Evolutionary conservation across 1,284 basidiomycete species (phyloP).

Genomic region (Salmacisia buchloeana): DNA sequence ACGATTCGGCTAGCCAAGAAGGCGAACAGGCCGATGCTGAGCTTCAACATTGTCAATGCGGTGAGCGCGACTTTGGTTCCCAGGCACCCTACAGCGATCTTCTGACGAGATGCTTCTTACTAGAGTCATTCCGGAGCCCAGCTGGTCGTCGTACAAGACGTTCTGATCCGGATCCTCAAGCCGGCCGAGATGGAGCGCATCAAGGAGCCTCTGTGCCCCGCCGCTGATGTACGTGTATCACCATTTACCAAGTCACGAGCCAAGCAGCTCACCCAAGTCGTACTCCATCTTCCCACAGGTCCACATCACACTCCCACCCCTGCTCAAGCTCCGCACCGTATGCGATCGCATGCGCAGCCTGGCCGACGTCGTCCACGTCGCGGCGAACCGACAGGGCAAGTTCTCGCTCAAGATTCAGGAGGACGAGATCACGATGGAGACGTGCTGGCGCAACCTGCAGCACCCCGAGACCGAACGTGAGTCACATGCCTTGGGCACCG

Average conservation of each 20-base stretch:
- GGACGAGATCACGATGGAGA: conserved; percentile 32
- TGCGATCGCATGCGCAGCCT: conserved; percentile 45
- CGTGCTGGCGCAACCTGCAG: conserved; percentile 43
- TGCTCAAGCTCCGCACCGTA: conserved; percentile 41
- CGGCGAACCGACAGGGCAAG: conserved; percentile 37
- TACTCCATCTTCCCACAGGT: conserved; percentile 15
- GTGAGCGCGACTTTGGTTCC: conserved; percentile 16
- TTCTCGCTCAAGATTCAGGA: conserved; percentile 8
- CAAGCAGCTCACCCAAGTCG: background rate
- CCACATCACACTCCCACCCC: conserved; percentile 42
- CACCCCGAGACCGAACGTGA: conserved; percentile 27
- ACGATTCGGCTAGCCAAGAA: conserved; percentile 46
- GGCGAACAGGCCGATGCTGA: conserved; percentile 44
- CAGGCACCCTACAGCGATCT: background rate
- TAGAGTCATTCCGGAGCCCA: conserved; percentile 33
- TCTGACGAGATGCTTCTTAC: too few relatives aligned
- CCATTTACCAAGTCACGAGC: background rate
- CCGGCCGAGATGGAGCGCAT: conserved; percentile 41
- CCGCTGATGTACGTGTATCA: conserved; percentile 34
- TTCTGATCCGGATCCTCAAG: conserved; percentile 47
- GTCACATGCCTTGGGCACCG: conserved; percentile 9
- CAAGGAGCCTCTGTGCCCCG: conserved; percentile 46
- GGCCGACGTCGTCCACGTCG: conserved; percentile 33
- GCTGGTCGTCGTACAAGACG: conserved; percentile 46
- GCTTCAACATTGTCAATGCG: conserved; percentile 33